These are phyloP conservation scores for Tinospora cordifolia DNA, from an alignment of 164 flowering plant species.

Conservation along the genomic window DNA sequence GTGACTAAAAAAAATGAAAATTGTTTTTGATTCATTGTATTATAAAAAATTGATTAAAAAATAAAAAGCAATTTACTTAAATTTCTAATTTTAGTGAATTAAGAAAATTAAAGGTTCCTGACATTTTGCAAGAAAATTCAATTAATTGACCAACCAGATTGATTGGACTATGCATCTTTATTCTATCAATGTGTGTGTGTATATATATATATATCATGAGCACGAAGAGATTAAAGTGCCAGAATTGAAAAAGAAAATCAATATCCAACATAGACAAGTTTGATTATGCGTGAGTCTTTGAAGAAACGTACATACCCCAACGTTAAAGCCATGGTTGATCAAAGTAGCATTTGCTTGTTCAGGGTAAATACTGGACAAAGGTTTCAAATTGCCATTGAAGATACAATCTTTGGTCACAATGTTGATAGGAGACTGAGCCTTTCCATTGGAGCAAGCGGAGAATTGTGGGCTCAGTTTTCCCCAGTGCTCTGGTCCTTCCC, in stretches of 20 bases:
- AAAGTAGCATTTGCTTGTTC: slow-evolving; percentile 39
- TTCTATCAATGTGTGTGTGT: too few relatives aligned
- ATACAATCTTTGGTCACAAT: slow-evolving; percentile 23
- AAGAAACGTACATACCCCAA: slow-evolving; percentile 34
- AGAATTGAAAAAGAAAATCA: neutral
- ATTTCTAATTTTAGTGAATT: too few relatives aligned
- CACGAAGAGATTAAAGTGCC: neutral
- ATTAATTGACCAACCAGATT: too few relatives aligned
- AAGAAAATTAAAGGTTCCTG: too few relatives aligned
- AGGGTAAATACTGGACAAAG: slow-evolving; percentile 33
- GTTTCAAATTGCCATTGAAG: slow-evolving; percentile 17
- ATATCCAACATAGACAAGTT: neutral
- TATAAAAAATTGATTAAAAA: too few relatives aligned
- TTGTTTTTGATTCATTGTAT: too few relatives aligned
- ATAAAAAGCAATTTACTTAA: too few relatives aligned
- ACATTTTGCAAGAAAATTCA: too few relatives aligned
- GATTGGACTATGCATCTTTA: too few relatives aligned
- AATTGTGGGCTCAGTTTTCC: slow-evolving; percentile 33
- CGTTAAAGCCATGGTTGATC: slow-evolving; percentile 30
- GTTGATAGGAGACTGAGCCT: slow-evolving; percentile 52
- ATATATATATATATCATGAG: too few relatives aligned
- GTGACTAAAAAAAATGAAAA: too few relatives aligned
- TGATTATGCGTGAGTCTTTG: neutral
- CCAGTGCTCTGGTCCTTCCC: slow-evolving; percentile 47
- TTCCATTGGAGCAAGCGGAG: slow-evolving; percentile 36